phyloP scores from a whole-genome alignment of 2,329 filamentous ascomycete genomes.

The Canariomyces notabilis region DNA sequence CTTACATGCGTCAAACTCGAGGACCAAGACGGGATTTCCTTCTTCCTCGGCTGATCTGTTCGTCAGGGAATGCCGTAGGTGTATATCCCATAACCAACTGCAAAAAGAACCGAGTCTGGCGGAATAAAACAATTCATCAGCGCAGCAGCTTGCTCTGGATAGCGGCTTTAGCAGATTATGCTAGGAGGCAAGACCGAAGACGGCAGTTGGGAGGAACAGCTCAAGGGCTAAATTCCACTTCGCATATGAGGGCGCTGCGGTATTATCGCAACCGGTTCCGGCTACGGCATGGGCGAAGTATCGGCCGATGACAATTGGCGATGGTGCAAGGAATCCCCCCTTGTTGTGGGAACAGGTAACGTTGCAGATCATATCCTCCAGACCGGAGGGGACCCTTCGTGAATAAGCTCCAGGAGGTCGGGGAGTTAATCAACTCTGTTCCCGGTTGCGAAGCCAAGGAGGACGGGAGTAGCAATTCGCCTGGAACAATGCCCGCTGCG shows the following conservation, averaged over 20 bases:
- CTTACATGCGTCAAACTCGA: background rate
- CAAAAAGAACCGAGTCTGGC: background rate
- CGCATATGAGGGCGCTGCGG: background rate
- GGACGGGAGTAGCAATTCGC: conserved; percentile 11
- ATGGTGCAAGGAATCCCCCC: background rate
- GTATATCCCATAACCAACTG: background rate
- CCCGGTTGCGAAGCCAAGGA: conserved; percentile 19
- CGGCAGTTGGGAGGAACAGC: background rate
- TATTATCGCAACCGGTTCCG: background rate
- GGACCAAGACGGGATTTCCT: background rate
- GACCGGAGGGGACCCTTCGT: conserved; percentile 17
- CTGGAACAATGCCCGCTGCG: conserved; percentile 20
- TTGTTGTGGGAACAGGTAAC: conserved; percentile 17
- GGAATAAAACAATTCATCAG: background rate
- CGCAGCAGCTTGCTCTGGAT: conserved; percentile 1
- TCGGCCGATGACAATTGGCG: background rate
- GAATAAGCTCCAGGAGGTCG: conserved; percentile 15
- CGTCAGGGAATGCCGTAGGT: background rate
- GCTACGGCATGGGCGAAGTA: background rate
- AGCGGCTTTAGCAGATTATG: background rate
- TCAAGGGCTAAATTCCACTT: background rate
- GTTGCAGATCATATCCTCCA: conserved; percentile 21
- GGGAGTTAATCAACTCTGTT: conserved; percentile 19
- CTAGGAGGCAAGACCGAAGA: background rate
- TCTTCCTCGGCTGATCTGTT: background rate